Evolutionary conservation across 208 protist species (phyloP), one percentile per base, ranked within the genome.

Genomic region (Herpetomonas muscarum): DNA sequence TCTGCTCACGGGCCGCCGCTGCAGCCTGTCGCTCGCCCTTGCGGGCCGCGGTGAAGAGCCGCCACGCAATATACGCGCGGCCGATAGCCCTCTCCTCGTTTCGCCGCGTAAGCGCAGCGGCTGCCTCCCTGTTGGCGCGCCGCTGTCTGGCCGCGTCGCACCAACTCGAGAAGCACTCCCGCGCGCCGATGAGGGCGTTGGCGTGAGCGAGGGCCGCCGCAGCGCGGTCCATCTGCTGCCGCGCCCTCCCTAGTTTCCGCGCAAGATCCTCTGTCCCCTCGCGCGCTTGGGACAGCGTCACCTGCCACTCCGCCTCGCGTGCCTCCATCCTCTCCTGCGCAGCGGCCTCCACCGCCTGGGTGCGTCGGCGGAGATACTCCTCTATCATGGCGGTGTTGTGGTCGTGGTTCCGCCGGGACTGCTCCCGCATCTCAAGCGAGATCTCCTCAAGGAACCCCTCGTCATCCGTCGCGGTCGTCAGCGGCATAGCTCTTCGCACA

Each of bases 331-430:
- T 52, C 30, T 61, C 21, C 26, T 42, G 10, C 25, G 37, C 37
- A 17, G 51, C 46, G 12, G 58, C 28, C 32, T 55, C 66, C 41
- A 62, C 52, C 13, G 68, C 50, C 36, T 70, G 59, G 1, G 42
- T 26, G 12, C 75, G 69, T 1, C 67, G 68, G 15, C 67, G 69
- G 17, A 88, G 65, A 31, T 88, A 88, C 55, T 82, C 74, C 47
- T 82, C 74, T 26, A 88, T 77, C 77, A 87, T 87, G 5, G 42
- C 64, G 12, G 67, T 58, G n/a, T 64, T 71, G 36, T 77, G 67
- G 1, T 61, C 51, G n/a, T 62, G 64, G 46, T 54, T 55, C 10
- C 55, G 51, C 17, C 31, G 22, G 36, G 60, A 61, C 3, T 58
- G n/a, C 34, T 49, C 50, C 1, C 25, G 46, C 15, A 82, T 67